These are phyloP conservation scores for Teunomyces stri DNA, from an alignment of 805 yeast species.

Conservation along the genomic window DNA sequence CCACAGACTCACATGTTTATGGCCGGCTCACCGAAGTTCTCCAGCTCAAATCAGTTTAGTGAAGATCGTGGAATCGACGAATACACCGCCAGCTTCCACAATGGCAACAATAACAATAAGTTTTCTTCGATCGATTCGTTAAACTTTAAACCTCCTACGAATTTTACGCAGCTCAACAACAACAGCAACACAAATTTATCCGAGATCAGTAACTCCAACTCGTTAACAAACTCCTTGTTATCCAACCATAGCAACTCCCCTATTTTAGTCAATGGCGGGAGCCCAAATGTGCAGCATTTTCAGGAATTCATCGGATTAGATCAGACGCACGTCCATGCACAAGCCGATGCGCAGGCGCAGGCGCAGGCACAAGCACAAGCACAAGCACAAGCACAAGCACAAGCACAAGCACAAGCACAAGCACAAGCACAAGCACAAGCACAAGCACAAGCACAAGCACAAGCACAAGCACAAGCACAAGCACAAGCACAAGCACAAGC, in stretches of 20 bases:
- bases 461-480: slow-evolving; percentile 10
- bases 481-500: slow-evolving; percentile 13
- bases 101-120: slow-evolving; percentile 16
- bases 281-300: slow-evolving; percentile 4
- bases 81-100: slow-evolving; percentile 8
- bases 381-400: slow-evolving; percentile 8
- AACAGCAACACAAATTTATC: slow-evolving; percentile 39
- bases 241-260: slow-evolving; percentile 13
- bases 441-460: slow-evolving; percentile 11
- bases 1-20: slow-evolving; percentile 1
- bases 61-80: slow-evolving; percentile 11
- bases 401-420: slow-evolving; percentile 2
- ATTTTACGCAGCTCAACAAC: slow-evolving; percentile 41
- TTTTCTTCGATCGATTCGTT: slow-evolving; percentile 40
- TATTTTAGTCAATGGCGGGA: slow-evolving; percentile 5
- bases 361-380: slow-evolving; percentile 11
- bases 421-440: slow-evolving; percentile 8
- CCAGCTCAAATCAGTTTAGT: slow-evolving; percentile 9
- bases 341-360: slow-evolving; percentile 12
- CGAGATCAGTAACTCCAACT: slow-evolving; percentile 30
- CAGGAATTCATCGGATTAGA: slow-evolving; percentile 6
- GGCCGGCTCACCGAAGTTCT: slow-evolving; percentile 11
- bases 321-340: slow-evolving; percentile 12
- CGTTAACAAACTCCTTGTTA: slow-evolving; percentile 19
- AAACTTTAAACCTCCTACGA: slow-evolving; percentile 39